These are phyloP conservation scores for Begonia loranthoides DNA, from an alignment of 306 rosid genomes.

Conservation along the genomic window DNA sequence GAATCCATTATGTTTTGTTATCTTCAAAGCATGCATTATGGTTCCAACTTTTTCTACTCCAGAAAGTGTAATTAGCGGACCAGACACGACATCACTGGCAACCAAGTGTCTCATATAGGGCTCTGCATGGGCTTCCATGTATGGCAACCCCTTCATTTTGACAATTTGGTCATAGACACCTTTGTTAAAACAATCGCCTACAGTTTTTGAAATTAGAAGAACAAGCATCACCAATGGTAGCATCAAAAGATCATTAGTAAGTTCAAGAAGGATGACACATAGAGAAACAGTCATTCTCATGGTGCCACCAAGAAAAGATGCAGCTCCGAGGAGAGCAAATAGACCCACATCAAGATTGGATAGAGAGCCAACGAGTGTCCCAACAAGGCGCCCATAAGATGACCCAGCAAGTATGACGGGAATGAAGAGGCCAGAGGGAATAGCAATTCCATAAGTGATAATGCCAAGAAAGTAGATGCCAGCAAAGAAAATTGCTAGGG, in stretches of 20 bases:
- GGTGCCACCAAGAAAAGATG: slow-evolving; percentile 90
- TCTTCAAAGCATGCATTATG: slow-evolving; percentile 34
- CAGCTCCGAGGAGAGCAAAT: slow-evolving; percentile 85
- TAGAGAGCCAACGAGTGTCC: slow-evolving; percentile 34
- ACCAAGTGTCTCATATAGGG: slow-evolving; percentile 59
- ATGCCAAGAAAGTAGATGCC: slow-evolving; percentile 52
- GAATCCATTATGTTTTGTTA: slow-evolving; percentile 62
- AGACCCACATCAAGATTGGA: slow-evolving; percentile 47
- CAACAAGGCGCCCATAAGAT: slow-evolving; percentile 69
- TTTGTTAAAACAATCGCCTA: slow-evolving; percentile 61
- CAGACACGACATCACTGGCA: slow-evolving; percentile 63
- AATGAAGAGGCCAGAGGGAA: slow-evolving; percentile 84
- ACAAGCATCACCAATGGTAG: slow-evolving; percentile 70
- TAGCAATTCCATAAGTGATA: slow-evolving; percentile 71
- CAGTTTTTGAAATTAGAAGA: slow-evolving; percentile 55
- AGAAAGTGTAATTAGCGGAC: slow-evolving; percentile 46
- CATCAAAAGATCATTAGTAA: slow-evolving; percentile 60
- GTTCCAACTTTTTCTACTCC: slow-evolving; percentile 64
- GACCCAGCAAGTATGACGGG: slow-evolving; percentile 84
- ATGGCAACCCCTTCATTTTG: slow-evolving; percentile 57
- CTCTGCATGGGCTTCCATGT: slow-evolving; percentile 62
- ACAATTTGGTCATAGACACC: slow-evolving; percentile 79
- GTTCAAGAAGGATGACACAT: slow-evolving; percentile 76
- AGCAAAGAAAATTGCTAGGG: slow-evolving; percentile 50
- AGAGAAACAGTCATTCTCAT: slow-evolving; percentile 98